Evolutionary conservation across 1,139 yeast genomes (phyloP), one percentile per base, ranked within the genome.

Genomic region (Hyphopichia buzzinii): DNA sequence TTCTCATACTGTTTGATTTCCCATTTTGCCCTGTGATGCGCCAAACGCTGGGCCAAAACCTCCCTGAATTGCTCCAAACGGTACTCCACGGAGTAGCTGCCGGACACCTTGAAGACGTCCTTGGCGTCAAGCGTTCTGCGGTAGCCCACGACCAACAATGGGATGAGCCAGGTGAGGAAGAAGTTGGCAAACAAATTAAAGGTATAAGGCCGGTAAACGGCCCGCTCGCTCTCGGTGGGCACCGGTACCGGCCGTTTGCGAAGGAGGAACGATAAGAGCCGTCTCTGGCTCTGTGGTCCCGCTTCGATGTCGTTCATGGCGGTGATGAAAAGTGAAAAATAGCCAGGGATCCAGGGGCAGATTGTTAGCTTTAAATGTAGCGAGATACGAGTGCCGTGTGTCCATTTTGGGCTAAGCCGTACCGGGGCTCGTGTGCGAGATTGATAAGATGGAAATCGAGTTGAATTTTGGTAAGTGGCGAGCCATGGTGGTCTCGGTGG

Each of bases 141-240:
- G 47, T 72, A 72, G 1, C 78, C 78, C n/a, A 60, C 57, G 15
- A 43, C 44, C 56, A 72, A 48, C 25, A 72, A 38, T 1, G 77
- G 77, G 29, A 44, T 39, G 33, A 71, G 40, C 72, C 76, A 68
- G 64, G 67, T 58, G 54, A 72, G 70, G 43, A 68, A 67, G 1
- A 58, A 21, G 35, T 52, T 50, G 8, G 62, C 57, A 5, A 67
- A 3, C 10, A 55, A 21, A 40, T 63, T 64, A 10, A 63, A 48
- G 2, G 42, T 36, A 8, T 37, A 37, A 21, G 49, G 49, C 0
- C 71, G 70, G 42, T 50, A 68, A 1, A 46, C 44, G 22, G 37
- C 46, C 26, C 75, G 49, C 42, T 72, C 75, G 10, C 58, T 59
- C 10, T 48, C 49, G 1, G 44, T 38, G 3, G 67, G 66, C 1